A percentile compares a stretch with the other conserved stretches of the same genome.
phyloP scores from a whole-genome alignment of 176 grass and related monocot species.

The Thinopyrum elongatum region DNA sequence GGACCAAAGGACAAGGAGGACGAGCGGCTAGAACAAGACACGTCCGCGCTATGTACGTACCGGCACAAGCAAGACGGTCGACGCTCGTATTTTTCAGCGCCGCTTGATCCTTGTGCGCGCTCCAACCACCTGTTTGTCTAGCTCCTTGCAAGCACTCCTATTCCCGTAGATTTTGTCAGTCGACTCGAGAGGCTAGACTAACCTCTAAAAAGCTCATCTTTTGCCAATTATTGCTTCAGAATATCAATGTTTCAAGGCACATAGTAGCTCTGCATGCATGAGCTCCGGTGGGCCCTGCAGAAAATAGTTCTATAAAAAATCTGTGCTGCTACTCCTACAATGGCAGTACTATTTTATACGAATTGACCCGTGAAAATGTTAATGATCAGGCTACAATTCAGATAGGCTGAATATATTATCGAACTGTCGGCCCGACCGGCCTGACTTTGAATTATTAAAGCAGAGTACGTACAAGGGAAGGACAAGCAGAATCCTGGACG shows the following conservation, averaged over 20 bases:
- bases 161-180: neutral
- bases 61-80: neutral
- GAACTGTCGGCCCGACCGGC: neutral
- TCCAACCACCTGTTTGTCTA: neutral
- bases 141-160: neutral
- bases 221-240: neutral
- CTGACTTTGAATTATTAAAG: constrained; percentile 13
- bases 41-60: neutral
- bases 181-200: neutral
- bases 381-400: too few relatives aligned
- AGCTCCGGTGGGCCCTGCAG: neutral
- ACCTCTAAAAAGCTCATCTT: neutral
- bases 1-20: constrained; percentile 19
- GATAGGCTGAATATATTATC: neutral
- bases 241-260: neutral
- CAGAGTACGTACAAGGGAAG: neutral
- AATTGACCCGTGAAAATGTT: neutral
- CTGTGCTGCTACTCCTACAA: too few relatives aligned
- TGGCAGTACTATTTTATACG: too few relatives aligned
- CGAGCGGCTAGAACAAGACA: neutral
- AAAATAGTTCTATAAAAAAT: neutral
- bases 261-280: neutral
- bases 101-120: neutral
- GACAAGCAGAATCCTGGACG: constrained; percentile 2
- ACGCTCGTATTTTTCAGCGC: neutral